Base-by-base conservation (phyloP, 2,329 filamentous ascomycete genomes). In the Penicillium verrucosum region DNA sequence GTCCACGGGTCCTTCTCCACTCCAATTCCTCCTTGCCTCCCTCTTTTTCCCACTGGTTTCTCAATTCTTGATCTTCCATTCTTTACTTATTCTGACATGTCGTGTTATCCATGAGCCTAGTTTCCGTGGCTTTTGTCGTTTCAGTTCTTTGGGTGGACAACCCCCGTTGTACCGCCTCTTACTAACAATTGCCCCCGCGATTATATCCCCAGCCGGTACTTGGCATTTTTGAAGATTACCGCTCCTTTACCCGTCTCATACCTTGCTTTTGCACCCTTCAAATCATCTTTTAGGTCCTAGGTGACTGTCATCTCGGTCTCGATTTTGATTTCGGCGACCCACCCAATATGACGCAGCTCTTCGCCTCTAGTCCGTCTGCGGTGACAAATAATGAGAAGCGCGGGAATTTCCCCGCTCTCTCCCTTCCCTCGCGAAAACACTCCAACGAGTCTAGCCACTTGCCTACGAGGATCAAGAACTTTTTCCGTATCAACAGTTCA, bases 401-500 rank as follows among this genome's bases (percentile, higher is more conserved):
- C 62, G 70, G 70, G 53, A 79, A 77, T 62, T 78, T 79, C 61
- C 72, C 77, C 55, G 68, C 75, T 63, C 70, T 79, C 37, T 78
- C 76, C 34, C 72, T 78, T 45, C 68, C 74, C 12, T 73, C 75
- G 47, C 78, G 75, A 65, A 79, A 79, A 63, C 75, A 78, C 55
- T 67, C 71, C 48, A 72, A 72, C 60, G 73, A 76, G 32, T 71
- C 72, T 4, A 68, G 68, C 63, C 82, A 85, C 67, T 77, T 85
- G 57, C 83, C 83, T 38, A 83, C 85, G 61, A 85, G 83, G 73
- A 84, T 88, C 75, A 86, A 85, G 77, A 87, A 86, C 71, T 87
- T 88, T 74, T 88, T 88, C 75, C 83, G 85, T 69, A 86, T 88
- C 73, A 85, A 80, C 70, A 85, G 79, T 69, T 78, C 75, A 54